phyloP scores from a whole-genome alignment of 352 stramenopile species.

The Phytophthora ramorum region DNA sequence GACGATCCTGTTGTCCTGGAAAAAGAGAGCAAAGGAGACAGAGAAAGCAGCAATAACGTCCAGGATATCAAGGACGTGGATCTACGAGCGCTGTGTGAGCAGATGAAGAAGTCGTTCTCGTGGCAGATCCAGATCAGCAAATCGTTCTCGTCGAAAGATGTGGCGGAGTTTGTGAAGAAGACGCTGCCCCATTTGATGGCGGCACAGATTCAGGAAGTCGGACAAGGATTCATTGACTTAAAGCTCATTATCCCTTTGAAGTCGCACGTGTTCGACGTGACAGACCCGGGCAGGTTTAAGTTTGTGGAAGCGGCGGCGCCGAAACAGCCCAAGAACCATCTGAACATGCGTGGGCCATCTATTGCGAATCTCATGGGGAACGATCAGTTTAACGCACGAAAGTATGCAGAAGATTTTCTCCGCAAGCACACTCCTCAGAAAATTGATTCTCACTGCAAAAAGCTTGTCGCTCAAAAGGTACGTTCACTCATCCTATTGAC shows the following conservation, averaged over 20 bases:
- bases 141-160: slow-evolving; percentile 73
- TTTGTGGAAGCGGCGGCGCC: slow-evolving; percentile 53
- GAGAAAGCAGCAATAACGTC: slow-evolving; percentile 7
- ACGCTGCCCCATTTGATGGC: slow-evolving; percentile 44
- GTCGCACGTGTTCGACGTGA: slow-evolving; percentile 77
- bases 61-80: slow-evolving; percentile 59
- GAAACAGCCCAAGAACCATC: slow-evolving; percentile 73
- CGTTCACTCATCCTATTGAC: not conserved
- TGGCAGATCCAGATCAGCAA: slow-evolving; percentile 82
- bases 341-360: slow-evolving; percentile 70
- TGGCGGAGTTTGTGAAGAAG: slow-evolving; percentile 68
- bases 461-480: slow-evolving; percentile 79
- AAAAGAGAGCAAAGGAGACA: slow-evolving; percentile 18
- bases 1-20: slow-evolving; percentile 9
- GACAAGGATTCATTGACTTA: slow-evolving; percentile 72
- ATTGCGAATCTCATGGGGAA: slow-evolving; percentile 86
- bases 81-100: slow-evolving; percentile 63
- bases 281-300: slow-evolving; percentile 62
- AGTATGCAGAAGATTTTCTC: slow-evolving; percentile 84
- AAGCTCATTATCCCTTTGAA: slow-evolving; percentile 80
- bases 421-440: slow-evolving; percentile 78
- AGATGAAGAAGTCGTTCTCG: slow-evolving; percentile 77
- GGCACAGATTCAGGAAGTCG: slow-evolving; percentile 57
- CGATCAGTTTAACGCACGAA: slow-evolving; percentile 66
- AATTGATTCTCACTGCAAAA: slow-evolving; percentile 79